Evolutionary conservation across 169 alveolate genomes (phyloP), one percentile per base, ranked within the genome.

Genomic region (Theileria orientalis): DNA sequence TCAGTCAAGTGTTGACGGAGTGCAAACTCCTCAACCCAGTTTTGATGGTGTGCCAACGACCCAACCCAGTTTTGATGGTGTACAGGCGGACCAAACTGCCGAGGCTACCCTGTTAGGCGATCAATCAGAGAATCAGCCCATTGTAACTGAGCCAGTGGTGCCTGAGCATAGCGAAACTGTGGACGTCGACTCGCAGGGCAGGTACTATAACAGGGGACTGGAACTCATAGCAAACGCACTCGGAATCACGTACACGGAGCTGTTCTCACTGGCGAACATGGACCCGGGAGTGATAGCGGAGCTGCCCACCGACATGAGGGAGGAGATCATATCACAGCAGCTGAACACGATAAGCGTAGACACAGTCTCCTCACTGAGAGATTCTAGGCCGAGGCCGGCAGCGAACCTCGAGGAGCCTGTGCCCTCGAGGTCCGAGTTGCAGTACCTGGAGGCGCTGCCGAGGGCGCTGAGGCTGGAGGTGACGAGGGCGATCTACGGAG

Each of bases 321-420:
- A 80, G 14, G 88, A 80, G 66, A 63, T 80, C 16, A 80, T 80
- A n/a, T 1, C 27, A 23, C 84, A 80, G 69, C 88, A 80, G 25
- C 60, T 80, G 46, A 41, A 37, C 35, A 72, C 88, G 3, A 61
- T 80, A 9, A 64, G 56, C 21, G 42, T 59, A 41, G 83, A 72
- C 19, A 78, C 78, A 11, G 68, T 78, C 14, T 27, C 69, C 11
- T 6, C 69, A 0, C 61, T 78, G n/a, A 29, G 76, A 19, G 80
- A 68, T 13, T 3, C 32, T 19, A 46, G 84, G 14, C 54, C 13
- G 16, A 19, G 61, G 8, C 16, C 47, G 6, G 25, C 70, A 13
- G n/a, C n/a, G n/a, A n/a, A n/a, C n/a, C n/a, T n/a, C n/a, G n/a
- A n/a, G n/a, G n/a, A n/a, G n/a, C n/a, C n/a, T n/a, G 21, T 29